These are phyloP conservation scores for Monilinia fructigena DNA, from an alignment of 2,329 filamentous ascomycete genomes.

Conservation along the genomic window DNA sequence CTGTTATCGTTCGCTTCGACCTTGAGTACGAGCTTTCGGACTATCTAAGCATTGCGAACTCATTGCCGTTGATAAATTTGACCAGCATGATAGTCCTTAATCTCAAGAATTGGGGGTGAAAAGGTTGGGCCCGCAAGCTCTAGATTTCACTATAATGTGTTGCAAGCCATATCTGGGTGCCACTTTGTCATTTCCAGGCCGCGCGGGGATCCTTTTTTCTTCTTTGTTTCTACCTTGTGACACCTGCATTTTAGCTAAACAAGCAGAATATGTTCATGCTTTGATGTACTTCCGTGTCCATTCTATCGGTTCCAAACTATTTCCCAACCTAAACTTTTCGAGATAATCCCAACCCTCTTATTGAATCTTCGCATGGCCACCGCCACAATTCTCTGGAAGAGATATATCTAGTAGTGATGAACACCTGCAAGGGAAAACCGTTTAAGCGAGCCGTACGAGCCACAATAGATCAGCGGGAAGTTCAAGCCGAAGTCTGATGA, in stretches of 20 bases:
- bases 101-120: not conserved
- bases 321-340: not conserved
- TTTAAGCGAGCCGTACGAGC: conserved; percentile 4
- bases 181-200: conserved; percentile 16
- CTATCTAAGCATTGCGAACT: not conserved
- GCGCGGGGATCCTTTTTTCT: not conserved
- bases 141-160: conserved; percentile 7
- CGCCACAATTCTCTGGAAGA: not conserved
- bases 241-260: not conserved
- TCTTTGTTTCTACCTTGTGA: not conserved
- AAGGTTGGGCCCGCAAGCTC: not conserved
- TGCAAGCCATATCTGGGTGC: not conserved
- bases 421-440: not conserved
- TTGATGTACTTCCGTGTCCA: not conserved
- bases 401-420: not conserved
- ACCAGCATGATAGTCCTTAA: conserved; percentile 7
- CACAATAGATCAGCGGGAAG: conserved; percentile 9
- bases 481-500: not conserved
- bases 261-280: not conserved
- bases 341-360: not conserved
- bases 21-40: not conserved
- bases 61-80: not conserved
- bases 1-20: not conserved
- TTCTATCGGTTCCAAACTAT: not conserved
- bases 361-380: not conserved